Evolutionary conservation across 805 yeast genomes (phyloP).

Genomic region (Candida qinlingensis): DNA sequence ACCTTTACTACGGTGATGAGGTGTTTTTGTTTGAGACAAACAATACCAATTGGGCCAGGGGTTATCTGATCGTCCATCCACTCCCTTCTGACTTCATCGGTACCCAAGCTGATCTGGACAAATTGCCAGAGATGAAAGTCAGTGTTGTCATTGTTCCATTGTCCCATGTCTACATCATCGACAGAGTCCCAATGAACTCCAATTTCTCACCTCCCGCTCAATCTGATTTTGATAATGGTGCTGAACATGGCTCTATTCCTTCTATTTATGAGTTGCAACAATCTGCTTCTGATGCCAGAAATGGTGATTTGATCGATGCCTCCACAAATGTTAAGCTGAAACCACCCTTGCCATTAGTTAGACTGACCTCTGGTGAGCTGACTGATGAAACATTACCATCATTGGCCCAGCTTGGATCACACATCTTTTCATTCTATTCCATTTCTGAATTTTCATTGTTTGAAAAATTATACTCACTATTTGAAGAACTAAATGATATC

Average conservation of each 20-base stretch:
- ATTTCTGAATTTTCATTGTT: constrained; percentile 64
- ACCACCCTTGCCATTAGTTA: constrained; percentile 54
- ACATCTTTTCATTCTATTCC: constrained; percentile 65
- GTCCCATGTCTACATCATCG: constrained; percentile 42
- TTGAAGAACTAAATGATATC: constrained; percentile 52
- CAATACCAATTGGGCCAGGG: constrained; percentile 69
- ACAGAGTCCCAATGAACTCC: constrained; percentile 36
- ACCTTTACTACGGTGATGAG: constrained; percentile 73
- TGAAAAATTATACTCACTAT: constrained; percentile 47
- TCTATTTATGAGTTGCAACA: constrained; percentile 31
- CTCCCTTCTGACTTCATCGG: constrained; percentile 66
- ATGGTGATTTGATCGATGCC: constrained; percentile 22
- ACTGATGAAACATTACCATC: constrained; percentile 55
- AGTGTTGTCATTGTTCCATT: constrained; percentile 59
- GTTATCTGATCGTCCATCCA: constrained; percentile 64
- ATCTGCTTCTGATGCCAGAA: constrained; percentile 26
- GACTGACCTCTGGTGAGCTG: constrained; percentile 38
- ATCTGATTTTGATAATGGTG: constrained; percentile 21
- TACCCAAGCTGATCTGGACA: constrained; percentile 50
- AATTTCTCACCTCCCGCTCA: constrained; percentile 27
- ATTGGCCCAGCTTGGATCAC: constrained; percentile 52
- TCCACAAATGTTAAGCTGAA: constrained; percentile 27
- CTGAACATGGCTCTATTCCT: constrained; percentile 24
- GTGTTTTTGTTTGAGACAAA: constrained; percentile 66
- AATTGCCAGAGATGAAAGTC: constrained; percentile 51